phyloP scores from a whole-genome alignment of 208 protist species.

The Blechomonas ayalai region DNA sequence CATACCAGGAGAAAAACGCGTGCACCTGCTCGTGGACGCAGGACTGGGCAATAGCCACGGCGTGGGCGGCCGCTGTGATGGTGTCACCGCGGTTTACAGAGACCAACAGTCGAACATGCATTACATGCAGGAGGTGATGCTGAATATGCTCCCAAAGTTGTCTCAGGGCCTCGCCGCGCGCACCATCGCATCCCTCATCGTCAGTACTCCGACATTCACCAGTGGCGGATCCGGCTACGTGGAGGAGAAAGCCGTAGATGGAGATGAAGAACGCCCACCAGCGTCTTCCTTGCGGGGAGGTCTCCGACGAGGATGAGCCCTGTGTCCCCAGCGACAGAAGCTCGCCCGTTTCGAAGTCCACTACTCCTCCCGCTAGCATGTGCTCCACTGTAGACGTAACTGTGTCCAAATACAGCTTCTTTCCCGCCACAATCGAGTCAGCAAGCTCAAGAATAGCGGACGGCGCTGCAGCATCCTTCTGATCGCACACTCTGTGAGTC shows the following conservation, averaged over 20 bases:
- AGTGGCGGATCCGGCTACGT: neutral
- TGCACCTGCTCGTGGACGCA: conserved; percentile 38
- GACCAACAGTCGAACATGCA: conserved; percentile 78
- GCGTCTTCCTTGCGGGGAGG: neutral
- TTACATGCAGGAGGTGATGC: conserved; percentile 7
- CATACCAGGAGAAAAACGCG: conserved; percentile 27
- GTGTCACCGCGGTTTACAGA: conserved; percentile 56
- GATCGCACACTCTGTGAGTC: neutral
- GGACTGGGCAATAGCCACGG: conserved; percentile 26
- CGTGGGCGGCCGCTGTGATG: conserved; percentile 23
- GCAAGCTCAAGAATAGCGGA: no score
- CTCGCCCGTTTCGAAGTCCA: conserved; percentile 55
- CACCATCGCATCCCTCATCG: neutral
- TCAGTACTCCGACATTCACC: neutral
- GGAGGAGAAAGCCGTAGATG: conserved; percentile 12
- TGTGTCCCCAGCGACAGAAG: conserved; percentile 10
- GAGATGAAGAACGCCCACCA: conserved; percentile 3
- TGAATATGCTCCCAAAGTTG: conserved; percentile 3
- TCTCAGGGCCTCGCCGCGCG: neutral
- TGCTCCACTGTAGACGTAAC: conserved; percentile 58
- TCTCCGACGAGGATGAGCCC: neutral
- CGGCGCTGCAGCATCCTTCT: neutral
- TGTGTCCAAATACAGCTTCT: conserved; percentile 39
- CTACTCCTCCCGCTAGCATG: conserved; percentile 46
- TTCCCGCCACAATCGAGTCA: no score